A percentile compares a stretch with the other conserved stretches of the same genome.
phyloP scores from a whole-genome alignment of 495 filamentous ascomycete species.

The Glonium stellatum region DNA sequence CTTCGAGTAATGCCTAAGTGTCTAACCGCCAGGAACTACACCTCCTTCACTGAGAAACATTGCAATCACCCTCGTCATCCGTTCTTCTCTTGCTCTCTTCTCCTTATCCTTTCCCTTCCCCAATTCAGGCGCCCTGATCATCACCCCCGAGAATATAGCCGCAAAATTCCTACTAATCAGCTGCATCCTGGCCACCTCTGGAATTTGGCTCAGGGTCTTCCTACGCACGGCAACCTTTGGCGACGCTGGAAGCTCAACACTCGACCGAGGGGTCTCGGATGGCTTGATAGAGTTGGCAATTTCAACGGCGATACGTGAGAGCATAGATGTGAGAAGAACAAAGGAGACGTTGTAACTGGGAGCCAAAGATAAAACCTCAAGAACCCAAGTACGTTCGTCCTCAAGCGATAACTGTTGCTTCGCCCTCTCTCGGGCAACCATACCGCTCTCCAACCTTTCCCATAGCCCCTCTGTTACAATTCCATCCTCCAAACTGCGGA shows the following conservation, averaged over 20 bases:
- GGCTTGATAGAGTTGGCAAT: slow-evolving; percentile 22
- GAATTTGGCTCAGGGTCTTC: slow-evolving; percentile 26
- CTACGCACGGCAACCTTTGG: slow-evolving; percentile 21
- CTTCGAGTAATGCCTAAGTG: no score
- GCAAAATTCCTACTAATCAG: slow-evolving; percentile 27
- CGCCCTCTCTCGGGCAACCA: slow-evolving; percentile 46
- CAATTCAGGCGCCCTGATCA: slow-evolving; percentile 13
- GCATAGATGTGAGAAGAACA: slow-evolving; percentile 75
- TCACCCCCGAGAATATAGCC: slow-evolving; percentile 24
- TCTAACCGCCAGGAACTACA: no score
- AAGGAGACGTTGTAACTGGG: slow-evolving; percentile 80
- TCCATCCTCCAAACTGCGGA: slow-evolving; percentile 66
- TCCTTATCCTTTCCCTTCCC: slow-evolving; percentile 23
- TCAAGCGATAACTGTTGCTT: slow-evolving; percentile 46
- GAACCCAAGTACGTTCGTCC: slow-evolving; percentile 58
- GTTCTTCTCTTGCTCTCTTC: slow-evolving; percentile 19
- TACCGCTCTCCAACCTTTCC: slow-evolving; percentile 58
- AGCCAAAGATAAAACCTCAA: slow-evolving; percentile 63
- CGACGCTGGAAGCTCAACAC: slow-evolving; percentile 23
- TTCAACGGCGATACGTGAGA: slow-evolving; percentile 38
- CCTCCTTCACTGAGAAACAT: slow-evolving; percentile 20
- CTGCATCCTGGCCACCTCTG: slow-evolving; percentile 28
- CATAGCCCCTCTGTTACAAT: slow-evolving; percentile 63
- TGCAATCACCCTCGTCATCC: slow-evolving; percentile 25
- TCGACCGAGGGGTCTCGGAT: slow-evolving; percentile 18